Base-by-base conservation (phyloP, 1,139 yeast genomes). In the Zygotorulaspora mrakii region DNA sequence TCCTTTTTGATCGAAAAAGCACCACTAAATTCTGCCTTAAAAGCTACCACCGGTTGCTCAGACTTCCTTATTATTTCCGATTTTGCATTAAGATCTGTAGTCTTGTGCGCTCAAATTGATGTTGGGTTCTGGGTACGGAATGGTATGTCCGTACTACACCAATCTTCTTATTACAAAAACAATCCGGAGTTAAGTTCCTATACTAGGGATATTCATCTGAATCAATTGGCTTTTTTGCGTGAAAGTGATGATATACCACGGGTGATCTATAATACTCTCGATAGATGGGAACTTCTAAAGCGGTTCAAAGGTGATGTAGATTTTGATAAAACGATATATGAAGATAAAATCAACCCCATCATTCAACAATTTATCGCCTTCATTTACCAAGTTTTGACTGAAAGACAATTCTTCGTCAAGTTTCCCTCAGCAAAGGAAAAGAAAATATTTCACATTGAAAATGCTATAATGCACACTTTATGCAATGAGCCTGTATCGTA, bases 71-170 rank as follows among this genome's bases (percentile, higher is more conserved):
- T 60, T 3, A 65, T 77, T 13, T 68, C 82, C 0, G 87, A 80
- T 55, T 64, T 71, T 32, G 71, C 84, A 0, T 62, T 83, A 35
- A 68, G 84, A 53, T 71, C 81, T 14, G 66, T 79, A 8, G 84
- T 78, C 0, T 59, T 78, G 30, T 73, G 73, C 8, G 62, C 76
- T 2, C 85, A 79, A 51, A 70, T 77, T 4, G 73, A 71, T 39
- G 61, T 71, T 3, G 82, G 82, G 0, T 74, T 74, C 46, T 79
- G 86, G 86, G 73, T 79, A 3, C 69, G 85, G 59, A 79, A 79
- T 52, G 86, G 86, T n/a, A 53, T 67, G 34, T 65, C 75, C 5
- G 74, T 73, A 2, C 61, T 77, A 2, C 68, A 72, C 34, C 79
- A 76, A 50, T 74, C 68, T 2, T 50, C 60, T 2, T 55, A 61